Evolutionary conservation across 176 grass and related monocot genomes (phyloP), one percentile per base, ranked within the genome.

Genomic region (Triticum timopheevii): DNA sequence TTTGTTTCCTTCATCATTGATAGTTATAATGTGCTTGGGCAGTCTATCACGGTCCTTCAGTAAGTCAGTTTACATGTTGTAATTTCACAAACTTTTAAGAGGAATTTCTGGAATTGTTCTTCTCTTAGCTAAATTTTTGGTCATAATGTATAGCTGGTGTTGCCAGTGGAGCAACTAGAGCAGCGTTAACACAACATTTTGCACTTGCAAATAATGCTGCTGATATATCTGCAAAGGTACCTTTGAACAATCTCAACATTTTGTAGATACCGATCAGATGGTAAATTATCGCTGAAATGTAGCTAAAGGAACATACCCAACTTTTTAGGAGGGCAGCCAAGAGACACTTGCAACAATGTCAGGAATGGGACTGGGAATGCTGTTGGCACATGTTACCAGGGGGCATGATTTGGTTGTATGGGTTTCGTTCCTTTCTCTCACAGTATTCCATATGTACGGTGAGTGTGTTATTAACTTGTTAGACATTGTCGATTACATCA

Each of bases 101-200:
- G 28, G 13, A 88, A 49, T 9, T 22, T 80, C 81, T 17, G 59
- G 24, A 73, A 73, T 62, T 16, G n/a, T 30, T 70, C 4, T 47
- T 87, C 19, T 44, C 73, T 56, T 45, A 33, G 50, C 72, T 80
- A 69, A 85, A 76, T 82, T 49, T 15, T 75, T 71, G 20, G 20
- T 47, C 45, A 31, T 61, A 27, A 9, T 65, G 62, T 76, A 66
- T 86, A 98, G 96, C 96, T 78, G 96, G 96, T 84, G 96, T 98
- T 94, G 96, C 96, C 69, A 96, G 96, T 91, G 96, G 93, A 75
- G 96, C 96, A 73, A 98, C 92, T 83, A 98, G 92, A 84, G 96
- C 96, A 34, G 93, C 96, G 44, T 77, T 98, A 84, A 94, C 96
- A 56, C 93, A 98, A 30, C 96, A 98, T 91, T 98, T 98, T 84